Evolutionary conservation across 2,329 filamentous ascomycete genomes (phyloP).

Genomic region (Aspergillus eucalypticola): DNA sequence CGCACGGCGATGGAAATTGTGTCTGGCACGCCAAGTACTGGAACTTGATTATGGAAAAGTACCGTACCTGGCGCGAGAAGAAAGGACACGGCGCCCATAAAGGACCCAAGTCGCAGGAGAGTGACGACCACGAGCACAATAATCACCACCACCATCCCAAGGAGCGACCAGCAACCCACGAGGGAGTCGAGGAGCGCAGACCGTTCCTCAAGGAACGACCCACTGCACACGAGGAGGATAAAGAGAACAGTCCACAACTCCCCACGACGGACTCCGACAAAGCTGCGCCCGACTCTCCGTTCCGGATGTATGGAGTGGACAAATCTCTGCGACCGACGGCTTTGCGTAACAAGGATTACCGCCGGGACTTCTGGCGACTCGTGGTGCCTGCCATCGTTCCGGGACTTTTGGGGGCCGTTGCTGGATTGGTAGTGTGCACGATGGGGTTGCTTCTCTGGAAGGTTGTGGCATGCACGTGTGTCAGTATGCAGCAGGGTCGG

Average conservation of each 20-base stretch:
- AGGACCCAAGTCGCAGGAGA: neutral
- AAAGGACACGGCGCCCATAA: neutral
- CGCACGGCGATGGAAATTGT: constrained; percentile 1
- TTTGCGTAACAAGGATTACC: neutral
- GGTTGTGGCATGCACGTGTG: neutral
- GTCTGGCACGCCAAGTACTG: constrained; percentile 6
- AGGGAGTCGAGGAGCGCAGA: no score
- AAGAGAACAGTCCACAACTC: neutral
- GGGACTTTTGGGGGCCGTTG: neutral
- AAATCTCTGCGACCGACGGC: neutral
- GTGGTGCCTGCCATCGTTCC: constrained; percentile 3
- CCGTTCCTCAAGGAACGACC: neutral
- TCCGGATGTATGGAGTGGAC: neutral
- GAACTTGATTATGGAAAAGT: constrained; percentile 2
- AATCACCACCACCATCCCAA: neutral
- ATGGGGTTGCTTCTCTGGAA: constrained; percentile 1
- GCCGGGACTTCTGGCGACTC: constrained; percentile 2
- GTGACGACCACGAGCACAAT: no score
- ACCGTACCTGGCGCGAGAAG: neutral
- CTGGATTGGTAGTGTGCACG: constrained; percentile 6
- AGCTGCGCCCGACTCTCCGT: neutral
- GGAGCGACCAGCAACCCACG: no score
- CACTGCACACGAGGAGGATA: no score
- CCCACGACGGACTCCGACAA: neutral
- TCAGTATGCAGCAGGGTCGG: neutral